These are phyloP conservation scores for Raddia distichophylla DNA, from an alignment of 176 grass and related monocot genomes.

Conservation along the genomic window DNA sequence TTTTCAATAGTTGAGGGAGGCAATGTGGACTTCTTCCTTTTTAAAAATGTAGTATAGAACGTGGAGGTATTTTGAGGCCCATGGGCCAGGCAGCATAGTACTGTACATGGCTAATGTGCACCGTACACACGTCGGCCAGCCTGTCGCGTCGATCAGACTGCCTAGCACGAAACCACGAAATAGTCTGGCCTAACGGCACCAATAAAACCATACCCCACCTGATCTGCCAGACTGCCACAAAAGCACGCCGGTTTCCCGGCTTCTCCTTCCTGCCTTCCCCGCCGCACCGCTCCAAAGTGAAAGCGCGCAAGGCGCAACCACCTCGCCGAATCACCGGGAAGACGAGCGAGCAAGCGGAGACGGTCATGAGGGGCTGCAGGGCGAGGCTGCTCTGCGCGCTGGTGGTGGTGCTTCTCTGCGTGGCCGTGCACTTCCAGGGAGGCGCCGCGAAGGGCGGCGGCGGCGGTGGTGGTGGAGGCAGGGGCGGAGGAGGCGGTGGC, in stretches of 20 bases:
- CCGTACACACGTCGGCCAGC: neutral
- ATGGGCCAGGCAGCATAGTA: no score
- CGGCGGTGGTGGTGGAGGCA: neutral
- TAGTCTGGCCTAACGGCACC: neutral
- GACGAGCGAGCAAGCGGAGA: neutral
- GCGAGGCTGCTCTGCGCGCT: constrained; percentile 16
- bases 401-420: constrained; percentile 30
- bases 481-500: neutral
- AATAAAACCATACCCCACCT: neutral
- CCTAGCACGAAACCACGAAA: neutral
- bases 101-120: no score
- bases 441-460: neutral
- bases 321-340: neutral
- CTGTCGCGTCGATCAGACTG: neutral
- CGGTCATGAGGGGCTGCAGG: constrained; percentile 21
- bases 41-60: no score
- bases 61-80: no score
- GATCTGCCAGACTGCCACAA: neutral
- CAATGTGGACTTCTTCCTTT: no score
- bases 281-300: neutral
- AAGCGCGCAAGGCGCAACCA: neutral
- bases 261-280: neutral
- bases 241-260: neutral
- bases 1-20: no score
- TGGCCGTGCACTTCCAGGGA: constrained; percentile 8